Conservation (phyloP, 257 asterid species). For the Orobanche coerulescens region DNA sequence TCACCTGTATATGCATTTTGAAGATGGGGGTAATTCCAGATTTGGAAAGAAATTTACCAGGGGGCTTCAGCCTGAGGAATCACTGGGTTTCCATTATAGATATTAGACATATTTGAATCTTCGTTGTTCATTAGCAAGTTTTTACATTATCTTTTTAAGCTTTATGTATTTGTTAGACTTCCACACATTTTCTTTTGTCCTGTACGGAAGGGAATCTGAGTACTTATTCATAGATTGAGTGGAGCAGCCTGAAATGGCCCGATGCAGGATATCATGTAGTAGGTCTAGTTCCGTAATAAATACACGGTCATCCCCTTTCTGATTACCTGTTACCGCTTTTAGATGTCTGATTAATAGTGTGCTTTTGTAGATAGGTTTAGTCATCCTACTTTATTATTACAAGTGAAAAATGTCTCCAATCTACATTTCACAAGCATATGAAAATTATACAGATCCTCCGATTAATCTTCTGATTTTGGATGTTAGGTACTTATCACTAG, state of each 20-base stretch:
- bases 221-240: background rate
- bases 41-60: background rate
- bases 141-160: background rate
- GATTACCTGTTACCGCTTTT: background rate
- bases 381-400: background rate
- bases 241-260: background rate
- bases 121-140: background rate
- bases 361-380: background rate
- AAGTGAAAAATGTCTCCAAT: background rate
- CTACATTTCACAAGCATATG: background rate
- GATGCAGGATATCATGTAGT: background rate
- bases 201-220: background rate
- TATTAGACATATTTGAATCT: background rate
- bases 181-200: too few relatives aligned
- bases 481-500: background rate
- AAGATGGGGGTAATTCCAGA: background rate
- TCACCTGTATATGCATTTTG: background rate
- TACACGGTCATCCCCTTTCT: background rate
- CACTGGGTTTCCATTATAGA: background rate
- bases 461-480: background rate
- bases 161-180: background rate
- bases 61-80: slow-evolving; percentile 3
- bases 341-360: background rate
- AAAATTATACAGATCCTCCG: background rate
- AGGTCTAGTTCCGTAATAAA: background rate